A percentile compares a stretch with the other conserved stretches of the same genome.
Evolutionary conservation across 2,329 filamentous ascomycete species (phyloP).

Genomic region (Colletotrichum viniferum): DNA sequence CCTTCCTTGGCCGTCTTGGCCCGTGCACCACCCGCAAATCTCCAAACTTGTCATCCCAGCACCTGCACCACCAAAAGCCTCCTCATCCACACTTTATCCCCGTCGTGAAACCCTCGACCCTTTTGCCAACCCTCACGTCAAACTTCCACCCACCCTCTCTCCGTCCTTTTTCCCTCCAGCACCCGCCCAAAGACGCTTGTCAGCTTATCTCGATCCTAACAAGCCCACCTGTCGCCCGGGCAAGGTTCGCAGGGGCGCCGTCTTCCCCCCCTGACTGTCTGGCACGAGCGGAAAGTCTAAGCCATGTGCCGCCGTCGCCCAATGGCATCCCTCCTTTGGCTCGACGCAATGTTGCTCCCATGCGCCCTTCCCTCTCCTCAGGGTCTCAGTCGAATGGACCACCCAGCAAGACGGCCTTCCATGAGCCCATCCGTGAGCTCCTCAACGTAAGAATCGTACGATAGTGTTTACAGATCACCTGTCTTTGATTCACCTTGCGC

Average conservation of each 20-base stretch:
- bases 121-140: slow-evolving; percentile 4
- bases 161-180: background rate
- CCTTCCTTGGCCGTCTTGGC: slow-evolving; percentile 1
- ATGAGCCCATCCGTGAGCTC: slow-evolving; percentile 17
- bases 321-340: background rate
- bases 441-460: slow-evolving; percentile 21
- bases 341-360: background rate
- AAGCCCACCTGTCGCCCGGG: slow-evolving; percentile 8
- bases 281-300: background rate
- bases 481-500: slow-evolving; percentile 11
- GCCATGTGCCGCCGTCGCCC: slow-evolving; percentile 1
- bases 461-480: slow-evolving; percentile 23
- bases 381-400: slow-evolving; percentile 4
- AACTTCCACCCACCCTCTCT: background rate
- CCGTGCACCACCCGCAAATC: slow-evolving; percentile 16
- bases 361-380: background rate
- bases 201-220: background rate
- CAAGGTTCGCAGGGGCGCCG: background rate
- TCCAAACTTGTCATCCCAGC: slow-evolving; percentile 13
- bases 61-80: background rate
- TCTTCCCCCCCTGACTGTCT: background rate
- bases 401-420: slow-evolving; percentile 13
- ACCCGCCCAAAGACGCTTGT: background rate
- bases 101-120: slow-evolving; percentile 8
- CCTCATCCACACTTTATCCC: slow-evolving; percentile 8